Evolutionary conservation across 1,139 yeast genomes (phyloP), one percentile per base, ranked within the genome.

Genomic region (Eremothecium sinecaudum): DNA sequence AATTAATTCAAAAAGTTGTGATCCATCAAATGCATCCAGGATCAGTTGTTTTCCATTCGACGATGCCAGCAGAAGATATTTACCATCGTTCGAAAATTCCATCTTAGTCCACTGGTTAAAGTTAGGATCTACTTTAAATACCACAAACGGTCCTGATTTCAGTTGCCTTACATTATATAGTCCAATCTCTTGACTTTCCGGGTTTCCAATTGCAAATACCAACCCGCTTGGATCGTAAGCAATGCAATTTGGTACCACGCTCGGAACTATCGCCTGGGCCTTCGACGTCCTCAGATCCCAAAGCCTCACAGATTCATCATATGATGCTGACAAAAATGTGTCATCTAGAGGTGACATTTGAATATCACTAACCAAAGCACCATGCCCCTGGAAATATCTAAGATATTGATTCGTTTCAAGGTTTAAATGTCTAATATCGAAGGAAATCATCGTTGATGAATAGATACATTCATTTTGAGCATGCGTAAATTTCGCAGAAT

Each of bases 301-400:
- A 5, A 82, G 45, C 44, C 92, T 73, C 3, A 86, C 83, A 0
- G 94, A 75, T 36, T 79, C 71, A 55, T 92, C 99, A 39, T 69
- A 56, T 2, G 93, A 71, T 0, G 90, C 68, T 19, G 87, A 74
- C 5, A 84, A 48, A 46, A 86, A 73, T 9, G 71, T 59, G 48
- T 83, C 87, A 36, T 71, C 67, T 2, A 75, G 61, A 0, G 96
- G 96, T 28, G 79, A 73, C 44, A 86, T 74, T 51, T 83, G 86
- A 5, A 90, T 59, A 5, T 73, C 67, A 2, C 73, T 70, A 9
- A 90, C 96, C 42, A 74, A 71, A 14, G 71, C 79, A 34, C 75
- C 75, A 56, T 90, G 99, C 2, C 96, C 97, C 43, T 71, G 71
- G 61, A 84, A 90, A 56, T 87, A 90, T 35, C 95, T 71, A 13